Conservation (phyloP, 768 basidiomycete species). For the Leucosporidium yakuticum region DNA sequence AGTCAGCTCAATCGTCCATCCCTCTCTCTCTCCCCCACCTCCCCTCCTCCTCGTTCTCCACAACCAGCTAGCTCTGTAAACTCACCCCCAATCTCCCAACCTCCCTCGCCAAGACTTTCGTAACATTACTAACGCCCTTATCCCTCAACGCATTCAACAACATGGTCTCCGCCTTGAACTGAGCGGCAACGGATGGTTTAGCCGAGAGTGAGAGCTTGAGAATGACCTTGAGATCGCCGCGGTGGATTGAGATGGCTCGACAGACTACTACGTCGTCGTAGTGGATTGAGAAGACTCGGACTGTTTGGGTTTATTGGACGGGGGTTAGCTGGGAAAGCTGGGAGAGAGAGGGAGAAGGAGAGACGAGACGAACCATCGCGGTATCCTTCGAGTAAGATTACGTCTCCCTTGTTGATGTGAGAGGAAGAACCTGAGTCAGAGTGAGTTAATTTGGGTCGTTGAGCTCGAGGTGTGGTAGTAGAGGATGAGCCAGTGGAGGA, state of each 20-base stretch:
- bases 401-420: no score
- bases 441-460: no score
- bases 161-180: slow-evolving; percentile 25
- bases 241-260: slow-evolving; percentile 14
- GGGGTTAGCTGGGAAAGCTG: no score
- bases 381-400: no score
- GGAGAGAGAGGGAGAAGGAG: no score
- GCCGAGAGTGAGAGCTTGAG: slow-evolving; percentile 26
- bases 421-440: no score
- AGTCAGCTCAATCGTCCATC: neutral
- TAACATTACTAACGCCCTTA: slow-evolving; percentile 16
- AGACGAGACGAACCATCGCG: no score
- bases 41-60: neutral
- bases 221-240: slow-evolving; percentile 18
- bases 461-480: no score
- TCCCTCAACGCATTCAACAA: slow-evolving; percentile 12
- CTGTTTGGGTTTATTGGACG: neutral
- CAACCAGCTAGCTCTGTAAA: no score
- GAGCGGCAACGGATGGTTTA: slow-evolving; percentile 16
- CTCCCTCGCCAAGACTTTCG: slow-evolving; percentile 20
- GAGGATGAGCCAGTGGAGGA: no score
- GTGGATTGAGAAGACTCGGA: slow-evolving; percentile 19
- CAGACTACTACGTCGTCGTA: slow-evolving; percentile 33
- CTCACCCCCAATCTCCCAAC: slow-evolving; percentile 21
- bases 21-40: neutral